A percentile compares a stretch with the other conserved stretches of the same genome.
Evolutionary conservation across 257 asterid species (phyloP).

Genomic region (Solanum ahanhuiri): DNA sequence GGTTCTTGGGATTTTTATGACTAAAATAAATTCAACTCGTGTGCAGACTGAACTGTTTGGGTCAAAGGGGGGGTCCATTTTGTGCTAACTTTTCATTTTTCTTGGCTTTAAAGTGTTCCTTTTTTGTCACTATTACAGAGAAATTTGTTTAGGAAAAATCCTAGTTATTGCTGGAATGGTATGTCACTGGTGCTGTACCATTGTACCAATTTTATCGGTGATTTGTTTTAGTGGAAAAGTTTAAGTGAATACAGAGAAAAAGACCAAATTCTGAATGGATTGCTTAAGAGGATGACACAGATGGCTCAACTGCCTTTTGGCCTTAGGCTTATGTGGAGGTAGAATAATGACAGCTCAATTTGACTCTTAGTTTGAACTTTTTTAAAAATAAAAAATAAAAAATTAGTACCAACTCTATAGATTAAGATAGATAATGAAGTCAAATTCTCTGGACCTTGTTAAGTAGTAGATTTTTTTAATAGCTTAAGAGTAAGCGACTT

Average conservation of each 20-base stretch:
- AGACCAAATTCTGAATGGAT: background rate
- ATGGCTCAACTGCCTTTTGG: conserved; percentile 19
- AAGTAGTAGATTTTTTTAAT: background rate
- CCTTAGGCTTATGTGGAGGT: background rate
- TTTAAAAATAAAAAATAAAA: background rate
- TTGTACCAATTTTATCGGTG: conserved; percentile 12
- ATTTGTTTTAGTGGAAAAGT: conserved; percentile 5
- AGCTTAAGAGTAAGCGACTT: background rate
- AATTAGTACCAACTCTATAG: background rate
- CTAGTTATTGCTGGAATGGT: background rate
- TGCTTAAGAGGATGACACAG: conserved; percentile 34
- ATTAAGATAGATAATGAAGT: conserved; percentile 14
- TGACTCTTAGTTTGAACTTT: conserved; percentile 6
- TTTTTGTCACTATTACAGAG: background rate
- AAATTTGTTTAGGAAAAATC: background rate
- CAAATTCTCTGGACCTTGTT: conserved; percentile 31
- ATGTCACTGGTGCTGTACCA: background rate
- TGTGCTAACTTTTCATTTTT: background rate
- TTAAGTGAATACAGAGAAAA: background rate
- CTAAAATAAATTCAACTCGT: conserved; percentile 21
- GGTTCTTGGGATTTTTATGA: conserved; percentile 11
- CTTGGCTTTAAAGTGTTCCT: background rate
- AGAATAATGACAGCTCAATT: conserved; percentile 40
- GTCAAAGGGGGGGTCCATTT: conserved; percentile 23
- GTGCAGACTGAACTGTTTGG: conserved; percentile 26